Conservation (phyloP, 2,329 filamentous ascomycete species). For the Penicillium sp. region DNA sequence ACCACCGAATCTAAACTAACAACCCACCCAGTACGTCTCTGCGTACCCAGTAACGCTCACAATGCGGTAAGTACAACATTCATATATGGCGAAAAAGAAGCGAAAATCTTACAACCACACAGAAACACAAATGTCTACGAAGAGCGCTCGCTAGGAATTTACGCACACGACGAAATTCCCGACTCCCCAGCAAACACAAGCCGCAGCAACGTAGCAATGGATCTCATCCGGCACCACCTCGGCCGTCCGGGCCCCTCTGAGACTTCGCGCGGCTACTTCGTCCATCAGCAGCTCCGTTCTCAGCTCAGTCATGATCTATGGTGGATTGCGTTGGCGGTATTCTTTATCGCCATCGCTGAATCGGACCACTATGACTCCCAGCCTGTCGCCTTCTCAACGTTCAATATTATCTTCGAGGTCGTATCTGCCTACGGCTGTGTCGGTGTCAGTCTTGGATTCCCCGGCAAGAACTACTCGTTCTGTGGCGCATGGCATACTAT, state of each 20-base stretch:
- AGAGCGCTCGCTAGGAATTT: slow-evolving; percentile 61
- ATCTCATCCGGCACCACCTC: slow-evolving; percentile 29
- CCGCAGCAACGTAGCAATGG: slow-evolving; percentile 25
- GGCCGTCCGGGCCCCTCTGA: slow-evolving; percentile 26
- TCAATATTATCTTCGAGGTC: slow-evolving; percentile 55
- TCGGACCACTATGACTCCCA: slow-evolving; percentile 54
- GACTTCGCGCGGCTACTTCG: slow-evolving; percentile 48
- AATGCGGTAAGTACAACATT: slow-evolving; percentile 26
- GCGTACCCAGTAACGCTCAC: slow-evolving; percentile 38
- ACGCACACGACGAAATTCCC: slow-evolving; percentile 33
- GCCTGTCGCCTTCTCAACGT: slow-evolving; percentile 56
- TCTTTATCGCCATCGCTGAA: slow-evolving; percentile 62
- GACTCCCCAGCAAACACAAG: slow-evolving; percentile 19
- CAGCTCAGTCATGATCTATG: slow-evolving; percentile 68
- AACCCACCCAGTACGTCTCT: slow-evolving; percentile 32
- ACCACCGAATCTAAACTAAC: slow-evolving; percentile 9
- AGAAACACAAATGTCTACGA: slow-evolving; percentile 72
- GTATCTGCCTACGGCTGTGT: slow-evolving; percentile 59
- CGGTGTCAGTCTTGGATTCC: slow-evolving; percentile 59
- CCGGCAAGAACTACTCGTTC: slow-evolving; percentile 56
- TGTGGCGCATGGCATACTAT: slow-evolving; percentile 54
- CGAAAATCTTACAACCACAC: slow-evolving; percentile 1
- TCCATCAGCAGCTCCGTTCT: slow-evolving; percentile 59
- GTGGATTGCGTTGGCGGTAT: slow-evolving; percentile 61
- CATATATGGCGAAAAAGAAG: background rate